Base-by-base conservation (phyloP, 805 yeast species). In the Lipomyces spencermartinsiae region DNA sequence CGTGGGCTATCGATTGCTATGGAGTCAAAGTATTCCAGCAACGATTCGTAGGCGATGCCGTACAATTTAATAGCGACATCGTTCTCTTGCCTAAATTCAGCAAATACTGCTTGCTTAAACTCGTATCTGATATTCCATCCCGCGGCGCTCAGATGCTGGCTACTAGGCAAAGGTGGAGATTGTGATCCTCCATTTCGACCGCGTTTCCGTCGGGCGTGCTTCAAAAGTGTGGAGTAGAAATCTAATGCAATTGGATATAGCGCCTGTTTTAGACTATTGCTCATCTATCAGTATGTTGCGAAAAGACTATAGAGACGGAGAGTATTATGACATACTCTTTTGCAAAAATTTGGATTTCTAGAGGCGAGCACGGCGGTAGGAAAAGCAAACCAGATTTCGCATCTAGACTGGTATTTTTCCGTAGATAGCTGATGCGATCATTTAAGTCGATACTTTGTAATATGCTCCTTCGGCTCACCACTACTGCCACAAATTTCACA, bases 51-150 rank as follows among this genome's bases (percentile, higher is more conserved):
- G 0, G 87, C 82, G 19, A 82, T 78, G 67, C 87, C 89, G 73
- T 83, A 81, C 14, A 81, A 74, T 67, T 83, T 85, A n/a, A 84
- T 76, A 0, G 89, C 82, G 19, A 79, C 75, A n/a, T 85, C 88
- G 68, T 79, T 66, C 71, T 81, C 80, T 71, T 82, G 83, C 66
- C 82, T 80, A 68, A 85, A 77, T 73, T 87, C 88, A 19, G 84
- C 80, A 43, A 86, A 76, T 2, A 82, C 76, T 0, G 87, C 89
- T 43, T 81, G 76, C 71, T 87, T 87, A 63, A 85, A 73, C 0
- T 85, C 80, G 71, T 85, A 85, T 35, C 90, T 78, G 0, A 85
- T 82, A 7, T 81, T 80, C 85, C 87, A 86, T 19, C 82, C 80
- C 2, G 74, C 76, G 16, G 73, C 61, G 7, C 78, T 70, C 10